phyloP scores from a whole-genome alignment of 2,329 filamentous ascomycete species.

The Xylaria sp. region DNA sequence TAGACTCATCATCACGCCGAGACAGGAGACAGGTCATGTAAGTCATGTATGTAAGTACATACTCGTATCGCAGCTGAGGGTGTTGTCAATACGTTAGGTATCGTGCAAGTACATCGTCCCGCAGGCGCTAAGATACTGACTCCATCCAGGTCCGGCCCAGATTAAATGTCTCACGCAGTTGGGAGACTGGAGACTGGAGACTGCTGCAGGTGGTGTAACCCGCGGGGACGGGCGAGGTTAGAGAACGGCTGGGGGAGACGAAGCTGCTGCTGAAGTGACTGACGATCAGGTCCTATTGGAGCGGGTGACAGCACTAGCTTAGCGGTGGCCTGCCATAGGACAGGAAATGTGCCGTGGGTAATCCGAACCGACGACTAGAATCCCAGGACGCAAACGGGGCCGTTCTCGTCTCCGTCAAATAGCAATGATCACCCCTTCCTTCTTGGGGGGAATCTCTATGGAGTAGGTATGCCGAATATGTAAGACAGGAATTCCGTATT shows the following conservation, averaged over 20 bases:
- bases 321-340: background rate
- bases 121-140: background rate
- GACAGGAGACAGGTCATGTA: background rate
- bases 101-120: background rate
- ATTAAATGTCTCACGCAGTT: background rate
- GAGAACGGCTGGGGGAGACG: background rate
- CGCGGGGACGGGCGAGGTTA: background rate
- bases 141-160: background rate
- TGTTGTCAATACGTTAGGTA: no score
- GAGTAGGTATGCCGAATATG: no score
- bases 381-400: no score
- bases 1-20: background rate
- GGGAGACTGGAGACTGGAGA: background rate
- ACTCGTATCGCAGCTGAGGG: no score
- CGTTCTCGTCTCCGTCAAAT: no score
- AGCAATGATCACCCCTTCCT: no score
- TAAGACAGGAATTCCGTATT: no score
- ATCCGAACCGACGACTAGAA: no score
- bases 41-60: no score
- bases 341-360: no score
- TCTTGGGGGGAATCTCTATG: no score
- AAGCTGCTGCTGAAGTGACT: background rate
- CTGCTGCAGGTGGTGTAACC: background rate
- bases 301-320: background rate
- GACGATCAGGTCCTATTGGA: background rate